A percentile compares a stretch with the other conserved stretches of the same genome.
phyloP scores from a whole-genome alignment of 2,329 filamentous ascomycete species.

The Orbilia brochopaga region DNA sequence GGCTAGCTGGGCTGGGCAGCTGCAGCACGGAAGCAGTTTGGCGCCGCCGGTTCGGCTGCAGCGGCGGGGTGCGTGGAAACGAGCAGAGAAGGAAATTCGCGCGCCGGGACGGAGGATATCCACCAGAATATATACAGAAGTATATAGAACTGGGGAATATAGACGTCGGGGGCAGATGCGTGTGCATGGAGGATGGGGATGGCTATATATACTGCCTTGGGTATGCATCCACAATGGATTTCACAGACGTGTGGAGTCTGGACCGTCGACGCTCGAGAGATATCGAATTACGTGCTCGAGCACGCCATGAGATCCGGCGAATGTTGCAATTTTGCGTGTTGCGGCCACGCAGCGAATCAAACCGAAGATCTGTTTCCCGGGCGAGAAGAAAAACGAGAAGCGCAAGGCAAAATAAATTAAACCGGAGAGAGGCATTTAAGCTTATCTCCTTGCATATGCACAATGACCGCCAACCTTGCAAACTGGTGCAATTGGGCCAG shows the following conservation, averaged over 20 bases:
- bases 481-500: too few relatives aligned
- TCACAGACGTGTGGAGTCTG: too few relatives aligned
- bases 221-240: too few relatives aligned
- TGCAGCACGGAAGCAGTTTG: neutral
- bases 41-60: slow-evolving; percentile 4
- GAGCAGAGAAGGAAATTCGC: neutral
- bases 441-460: slow-evolving; percentile 34
- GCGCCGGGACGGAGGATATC: neutral
- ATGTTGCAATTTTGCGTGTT: slow-evolving; percentile 20
- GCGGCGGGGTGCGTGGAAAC: neutral
- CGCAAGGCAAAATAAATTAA: too few relatives aligned
- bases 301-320: slow-evolving; percentile 20
- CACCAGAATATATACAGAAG: too few relatives aligned
- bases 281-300: slow-evolving; percentile 31
- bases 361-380: neutral
- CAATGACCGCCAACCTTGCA: neutral
- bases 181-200: slow-evolving; percentile 3
- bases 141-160: too few relatives aligned
- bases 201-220: slow-evolving; percentile 16
- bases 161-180: slow-evolving; percentile 1
- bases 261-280: too few relatives aligned
- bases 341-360: neutral
- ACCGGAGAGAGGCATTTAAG: slow-evolving; percentile 38
- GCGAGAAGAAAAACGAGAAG: too few relatives aligned
- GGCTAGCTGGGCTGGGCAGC: neutral